Evolutionary conservation across 495 filamentous ascomycete species (phyloP), one percentile per base, ranked within the genome.

Genomic region (Bathelium albidoporum): DNA sequence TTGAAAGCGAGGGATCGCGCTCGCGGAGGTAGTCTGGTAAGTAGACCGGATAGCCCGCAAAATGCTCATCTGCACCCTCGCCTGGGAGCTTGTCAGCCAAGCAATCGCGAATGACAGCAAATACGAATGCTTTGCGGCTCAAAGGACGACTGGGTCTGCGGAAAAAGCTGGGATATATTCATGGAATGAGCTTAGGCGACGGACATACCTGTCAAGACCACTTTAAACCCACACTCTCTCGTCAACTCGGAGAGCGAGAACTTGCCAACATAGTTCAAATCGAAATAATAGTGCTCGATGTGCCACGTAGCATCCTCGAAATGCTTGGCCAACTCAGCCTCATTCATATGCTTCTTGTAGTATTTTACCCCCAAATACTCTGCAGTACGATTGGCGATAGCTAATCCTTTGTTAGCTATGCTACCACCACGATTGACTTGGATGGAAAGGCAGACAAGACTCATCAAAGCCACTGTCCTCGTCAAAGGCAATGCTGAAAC

Each of bases 1-100:
- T 10, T 12, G 59, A 10, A 24, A 70, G 43, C 1, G 80, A 65
- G 26, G 49, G 36, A 62, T 84, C 82, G 0, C 73, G 66, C 65
- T 82, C 81, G 9, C 71, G 72, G 4, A 82, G 67, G 39, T 70
- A 73, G 32, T 82, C 79, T 28, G 67, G 64, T 0, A 73, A 59
- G 65, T 77, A 78, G 31, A 75, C 63, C 0, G 72, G 64, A 63
- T 84, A 84, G 59, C 80, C 80, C 18, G 71, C 76, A 61, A 84
- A 82, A 66, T 78, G 72, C 71, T 83, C 80, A 65, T 83, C 81
- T 9, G 80, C 70, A 22, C 81, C 81, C 70, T 83, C 78, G 28
- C 80, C 80, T 55, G 16, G 24, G 10, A 9, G 24, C 9, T 29
- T 16, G 49, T 55, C 5, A 55, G 24, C 20, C 10, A n/a, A 49